Conservation (phyloP, 1,139 yeast species). For the Geotrichum klebahnii region DNA sequence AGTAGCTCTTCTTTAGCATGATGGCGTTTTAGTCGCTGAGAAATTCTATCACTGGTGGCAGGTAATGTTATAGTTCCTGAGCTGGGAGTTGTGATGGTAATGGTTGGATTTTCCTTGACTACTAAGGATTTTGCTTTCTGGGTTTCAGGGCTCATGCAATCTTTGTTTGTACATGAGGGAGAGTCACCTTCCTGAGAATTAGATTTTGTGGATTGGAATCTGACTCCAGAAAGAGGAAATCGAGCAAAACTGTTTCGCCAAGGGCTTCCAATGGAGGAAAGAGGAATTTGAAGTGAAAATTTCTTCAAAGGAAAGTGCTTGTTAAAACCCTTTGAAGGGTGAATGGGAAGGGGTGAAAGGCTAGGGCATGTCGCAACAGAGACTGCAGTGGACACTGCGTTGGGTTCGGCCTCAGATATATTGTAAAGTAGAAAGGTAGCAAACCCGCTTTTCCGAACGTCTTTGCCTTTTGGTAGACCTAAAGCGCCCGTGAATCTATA, state of each 20-base stretch:
- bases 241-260: not conserved
- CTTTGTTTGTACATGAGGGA: not conserved
- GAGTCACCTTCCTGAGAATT: not conserved
- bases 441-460: constrained; percentile 16
- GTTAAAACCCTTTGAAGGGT: too few relatives aligned
- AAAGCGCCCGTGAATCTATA: not conserved
- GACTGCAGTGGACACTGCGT: not conserved
- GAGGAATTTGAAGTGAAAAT: too few relatives aligned
- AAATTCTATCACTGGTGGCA: constrained; percentile 15
- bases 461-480: constrained; percentile 9
- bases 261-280: not conserved
- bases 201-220: constrained; percentile 7
- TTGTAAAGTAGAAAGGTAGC: constrained; percentile 17
- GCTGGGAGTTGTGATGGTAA: constrained; percentile 18
- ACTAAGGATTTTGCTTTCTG: too few relatives aligned
- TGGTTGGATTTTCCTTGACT: not conserved
- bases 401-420: constrained; percentile 11
- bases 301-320: too few relatives aligned
- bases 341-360: not conserved
- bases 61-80: constrained; percentile 16
- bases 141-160: constrained; percentile 1
- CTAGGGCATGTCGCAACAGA: constrained; percentile 1
- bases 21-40: constrained; percentile 18
- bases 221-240: not conserved
- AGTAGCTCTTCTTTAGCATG: constrained; percentile 50